Evolutionary conservation across 2,329 filamentous ascomycete genomes (phyloP), one percentile per base, ranked within the genome.

Genomic region (Xylaria sp.): DNA sequence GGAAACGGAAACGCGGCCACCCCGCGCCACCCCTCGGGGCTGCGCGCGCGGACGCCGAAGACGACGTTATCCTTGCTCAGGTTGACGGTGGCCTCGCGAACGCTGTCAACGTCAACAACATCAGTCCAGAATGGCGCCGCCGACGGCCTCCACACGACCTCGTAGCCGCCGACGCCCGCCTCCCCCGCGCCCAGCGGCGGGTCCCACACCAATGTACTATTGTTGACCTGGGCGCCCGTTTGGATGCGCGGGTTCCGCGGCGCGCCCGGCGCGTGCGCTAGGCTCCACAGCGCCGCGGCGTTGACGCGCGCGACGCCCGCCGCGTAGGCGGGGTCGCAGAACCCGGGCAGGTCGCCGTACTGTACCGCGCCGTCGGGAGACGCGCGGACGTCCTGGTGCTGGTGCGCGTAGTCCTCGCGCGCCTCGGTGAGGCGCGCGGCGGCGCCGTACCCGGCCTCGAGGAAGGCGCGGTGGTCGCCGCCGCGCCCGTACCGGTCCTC

Each of bases 51-150:
- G 0, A 85, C 72, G 0, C 83, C 82, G 68, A 85, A 83, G 20
- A 82, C 75, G 11, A 81, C 78, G 68, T 83, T 82, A 56, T 86
- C 82, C 68, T 84, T 84, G 50, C 76, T 79, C 57, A 84, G 63
- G 1, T 73, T 65, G 16, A 85, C 67, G 4, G 73, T 79, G 4
- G 73, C 76, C 39, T 65, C 71, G 0, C 71, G 71, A 2, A 76
- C 76, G 20, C 76, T 71, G 0, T 81, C 81, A 2, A 84, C 79
- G 62, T 76, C 71, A 1, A 80, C 53, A 20, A 72, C 68, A 52
- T 77, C 72, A 39, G 77, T 78, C 79, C 79, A 83, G 45, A 80
- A 72, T 43, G 77, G 74, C 34, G 77, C 75, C 13, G 73, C 74
- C 4, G 77, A 81, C 2, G 78, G 65, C 50, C 82, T 70, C 79